These are phyloP conservation scores for Gaeumannomyces tritici DNA, from an alignment of 2,329 filamentous ascomycete species.

Conservation along the genomic window DNA sequence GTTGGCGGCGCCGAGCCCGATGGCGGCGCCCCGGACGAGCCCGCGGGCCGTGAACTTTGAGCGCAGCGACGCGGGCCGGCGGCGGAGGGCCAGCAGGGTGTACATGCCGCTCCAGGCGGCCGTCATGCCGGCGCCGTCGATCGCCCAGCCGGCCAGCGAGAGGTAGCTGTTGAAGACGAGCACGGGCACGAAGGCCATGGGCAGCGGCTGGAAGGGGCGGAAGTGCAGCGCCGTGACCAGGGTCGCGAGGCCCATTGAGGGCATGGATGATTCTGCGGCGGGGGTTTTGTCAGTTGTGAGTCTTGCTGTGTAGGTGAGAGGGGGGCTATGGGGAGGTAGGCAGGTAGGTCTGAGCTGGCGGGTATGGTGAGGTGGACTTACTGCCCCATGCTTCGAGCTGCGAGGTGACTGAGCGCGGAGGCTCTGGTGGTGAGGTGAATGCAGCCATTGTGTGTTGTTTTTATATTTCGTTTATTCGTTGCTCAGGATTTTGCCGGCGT, in stretches of 20 bases:
- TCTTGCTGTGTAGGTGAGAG: neutral
- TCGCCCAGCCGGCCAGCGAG: conserved; percentile 49
- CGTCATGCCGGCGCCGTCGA: conserved; percentile 44
- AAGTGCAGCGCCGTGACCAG: conserved; percentile 46
- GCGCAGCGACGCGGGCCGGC: conserved; percentile 20
- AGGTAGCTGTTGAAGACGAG: conserved; percentile 49
- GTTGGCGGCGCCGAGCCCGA: conserved; percentile 40
- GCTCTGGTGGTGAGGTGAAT: neutral
- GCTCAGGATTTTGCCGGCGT: neutral
- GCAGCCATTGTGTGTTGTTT: neutral
- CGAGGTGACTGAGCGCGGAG: neutral
- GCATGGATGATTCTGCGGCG: conserved; percentile 29
- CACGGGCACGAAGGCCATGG: conserved; percentile 40
- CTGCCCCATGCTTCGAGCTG: conserved; percentile 16
- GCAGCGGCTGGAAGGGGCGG: conserved; percentile 40
- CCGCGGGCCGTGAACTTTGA: conserved; percentile 37
- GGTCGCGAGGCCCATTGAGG: conserved; percentile 45
- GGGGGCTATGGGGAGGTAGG: too few species aligned
- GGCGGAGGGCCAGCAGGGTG: conserved; percentile 42
- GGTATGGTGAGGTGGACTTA: conserved; percentile 6
- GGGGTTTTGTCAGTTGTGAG: neutral
- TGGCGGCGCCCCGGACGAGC: conserved; percentile 37
- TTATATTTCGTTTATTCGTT: too few species aligned
- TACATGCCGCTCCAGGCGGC: conserved; percentile 50
- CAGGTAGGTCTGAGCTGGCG: neutral